A percentile compares a stretch with the other conserved stretches of the same genome.
Conservation (phyloP, 345 rosid genomes). For the Nasturtium officinale region DNA sequence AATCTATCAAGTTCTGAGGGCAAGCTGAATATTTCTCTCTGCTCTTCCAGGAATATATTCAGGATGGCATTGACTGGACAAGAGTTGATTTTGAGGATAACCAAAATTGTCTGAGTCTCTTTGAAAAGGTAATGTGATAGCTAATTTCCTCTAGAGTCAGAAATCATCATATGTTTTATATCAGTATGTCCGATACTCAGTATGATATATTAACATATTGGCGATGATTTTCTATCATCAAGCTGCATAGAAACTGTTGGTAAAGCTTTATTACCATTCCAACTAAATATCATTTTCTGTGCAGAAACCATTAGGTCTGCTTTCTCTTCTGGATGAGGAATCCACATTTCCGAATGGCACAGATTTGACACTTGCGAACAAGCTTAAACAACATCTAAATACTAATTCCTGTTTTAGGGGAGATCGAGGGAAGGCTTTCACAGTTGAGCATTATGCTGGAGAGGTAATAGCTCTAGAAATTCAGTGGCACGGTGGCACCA, state of each 20-base stretch:
- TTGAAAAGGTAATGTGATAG: conserved; percentile 74
- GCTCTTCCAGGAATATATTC: conserved; percentile 76
- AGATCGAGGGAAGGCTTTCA: conserved; percentile 74
- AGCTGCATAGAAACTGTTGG: conserved; percentile 8
- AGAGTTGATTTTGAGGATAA: conserved; percentile 98
- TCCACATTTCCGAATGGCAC: conserved; percentile 96
- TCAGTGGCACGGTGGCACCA: conserved; percentile 27
- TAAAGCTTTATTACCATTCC: neutral
- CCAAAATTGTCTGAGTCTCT: conserved; percentile 91
- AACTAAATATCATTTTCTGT: conserved; percentile 19
- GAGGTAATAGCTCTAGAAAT: conserved; percentile 58
- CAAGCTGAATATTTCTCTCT: neutral
- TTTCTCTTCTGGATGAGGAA: conserved; percentile 93
- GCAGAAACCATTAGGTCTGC: conserved; percentile 94
- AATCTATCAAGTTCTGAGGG: conserved; percentile 2
- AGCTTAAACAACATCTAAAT: conserved; percentile 83
- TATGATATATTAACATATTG: conserved; percentile 6
- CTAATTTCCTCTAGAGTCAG: conserved; percentile 1
- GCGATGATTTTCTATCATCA: conserved; percentile 17
- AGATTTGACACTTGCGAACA: conserved; percentile 90
- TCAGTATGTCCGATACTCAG: neutral
- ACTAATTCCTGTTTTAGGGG: conserved; percentile 76
- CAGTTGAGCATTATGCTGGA: conserved; percentile 90
- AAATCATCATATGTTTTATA: conserved; percentile 7
- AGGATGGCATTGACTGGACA: conserved; percentile 98